A percentile compares a stretch with the other conserved stretches of the same genome.
These are phyloP conservation scores for Termitomyces titanicus DNA, from an alignment of 768 basidiomycete genomes.

Conservation along the genomic window DNA sequence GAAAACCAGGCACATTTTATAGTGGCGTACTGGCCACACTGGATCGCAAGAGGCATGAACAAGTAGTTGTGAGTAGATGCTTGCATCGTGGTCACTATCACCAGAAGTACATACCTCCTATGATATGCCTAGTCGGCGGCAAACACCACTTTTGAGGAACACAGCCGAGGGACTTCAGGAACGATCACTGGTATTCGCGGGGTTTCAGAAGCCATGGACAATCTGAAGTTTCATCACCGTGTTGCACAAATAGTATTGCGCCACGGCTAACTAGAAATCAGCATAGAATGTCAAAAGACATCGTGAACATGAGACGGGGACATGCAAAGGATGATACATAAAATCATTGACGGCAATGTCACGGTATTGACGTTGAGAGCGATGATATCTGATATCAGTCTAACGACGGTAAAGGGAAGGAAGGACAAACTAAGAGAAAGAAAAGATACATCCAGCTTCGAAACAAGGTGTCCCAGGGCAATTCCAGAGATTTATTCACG, in stretches of 20 bases:
- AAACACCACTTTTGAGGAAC: neutral
- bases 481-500: neutral
- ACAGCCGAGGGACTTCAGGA: neutral
- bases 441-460: neutral
- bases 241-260: conserved; percentile 4
- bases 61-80: too few relatives aligned
- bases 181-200: neutral
- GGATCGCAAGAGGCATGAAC: too few relatives aligned
- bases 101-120: neutral
- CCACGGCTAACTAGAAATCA: neutral
- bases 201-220: neutral
- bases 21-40: too few relatives aligned
- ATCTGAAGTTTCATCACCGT: neutral
- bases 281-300: neutral
- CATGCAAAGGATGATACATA: neutral
- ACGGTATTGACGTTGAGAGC: neutral
- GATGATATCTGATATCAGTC: neutral
- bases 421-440: too few relatives aligned
- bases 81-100: too few relatives aligned
- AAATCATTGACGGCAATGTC: neutral
- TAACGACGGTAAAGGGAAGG: neutral
- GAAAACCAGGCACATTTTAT: too few relatives aligned
- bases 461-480: neutral
- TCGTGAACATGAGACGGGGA: neutral
- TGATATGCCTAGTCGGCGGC: neutral